Percentiles rank a stretch among this genome's conserved stretches.
Conservation (phyloP, 2,329 filamentous ascomycete species). For the Neofusicoccum kwambonambiense region DNA sequence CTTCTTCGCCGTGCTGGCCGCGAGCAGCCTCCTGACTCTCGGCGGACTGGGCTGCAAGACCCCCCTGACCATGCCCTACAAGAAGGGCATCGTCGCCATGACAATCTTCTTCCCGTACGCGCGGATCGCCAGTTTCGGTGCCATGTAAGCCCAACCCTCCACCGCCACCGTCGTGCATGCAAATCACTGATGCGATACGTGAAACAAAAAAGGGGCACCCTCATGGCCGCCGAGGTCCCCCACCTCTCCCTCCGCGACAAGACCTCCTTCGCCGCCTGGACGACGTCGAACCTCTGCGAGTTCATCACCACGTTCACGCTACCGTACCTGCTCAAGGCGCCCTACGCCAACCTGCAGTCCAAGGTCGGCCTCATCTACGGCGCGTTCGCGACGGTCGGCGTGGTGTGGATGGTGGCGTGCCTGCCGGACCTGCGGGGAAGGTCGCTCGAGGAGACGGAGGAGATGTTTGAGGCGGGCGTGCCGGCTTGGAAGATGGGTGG, state of each 20-base stretch:
- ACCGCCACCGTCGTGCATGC: too few species aligned
- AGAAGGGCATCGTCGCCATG: slow-evolving; percentile 1
- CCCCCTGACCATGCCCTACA: neutral
- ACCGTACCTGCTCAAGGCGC: neutral
- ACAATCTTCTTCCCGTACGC: neutral
- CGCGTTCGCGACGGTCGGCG: neutral
- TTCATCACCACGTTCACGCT: neutral
- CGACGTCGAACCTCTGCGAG: neutral
- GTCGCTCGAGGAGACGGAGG: neutral
- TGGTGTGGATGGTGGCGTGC: neutral
- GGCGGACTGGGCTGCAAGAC: neutral
- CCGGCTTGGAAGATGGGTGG: neutral
- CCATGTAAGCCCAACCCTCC: neutral
- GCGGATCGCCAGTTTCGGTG: neutral
- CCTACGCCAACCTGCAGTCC: neutral
- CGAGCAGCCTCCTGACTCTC: neutral
- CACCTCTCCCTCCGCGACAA: slow-evolving; percentile 2
- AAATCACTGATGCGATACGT: neutral
- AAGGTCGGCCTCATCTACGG: neutral
- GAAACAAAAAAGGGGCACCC: neutral
- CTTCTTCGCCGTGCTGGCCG: neutral
- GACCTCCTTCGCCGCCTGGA: neutral
- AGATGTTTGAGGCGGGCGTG: neutral
- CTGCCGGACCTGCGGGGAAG: neutral
- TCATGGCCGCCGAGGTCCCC: neutral